These are phyloP conservation scores for Daedaleopsis nitida DNA, from an alignment of 768 basidiomycete species.

Conservation along the genomic window DNA sequence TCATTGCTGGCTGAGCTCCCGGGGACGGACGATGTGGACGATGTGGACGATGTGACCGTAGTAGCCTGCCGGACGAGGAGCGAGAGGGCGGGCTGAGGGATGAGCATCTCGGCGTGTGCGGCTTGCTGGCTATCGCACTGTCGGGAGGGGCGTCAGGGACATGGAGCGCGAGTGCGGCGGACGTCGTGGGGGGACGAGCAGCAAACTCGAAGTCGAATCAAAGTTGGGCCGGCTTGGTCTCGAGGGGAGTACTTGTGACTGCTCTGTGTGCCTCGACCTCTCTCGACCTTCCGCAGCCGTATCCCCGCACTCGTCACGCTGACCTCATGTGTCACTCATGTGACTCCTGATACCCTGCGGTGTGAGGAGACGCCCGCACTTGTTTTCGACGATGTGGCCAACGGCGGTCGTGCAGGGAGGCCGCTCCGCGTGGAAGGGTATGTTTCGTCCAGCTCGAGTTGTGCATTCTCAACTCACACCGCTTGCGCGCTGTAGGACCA, in stretches of 20 bases:
- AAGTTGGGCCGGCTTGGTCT: not conserved
- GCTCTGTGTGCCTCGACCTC: too few relatives aligned
- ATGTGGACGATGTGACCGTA: too few relatives aligned
- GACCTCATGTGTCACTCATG: constrained; percentile 8
- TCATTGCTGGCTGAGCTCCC: too few relatives aligned
- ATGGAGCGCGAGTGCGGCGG: constrained; percentile 2
- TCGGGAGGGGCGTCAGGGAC: not conserved
- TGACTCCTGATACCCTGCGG: not conserved
- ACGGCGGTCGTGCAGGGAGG: constrained; percentile 61
- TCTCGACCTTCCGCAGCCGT: constrained; percentile 1
- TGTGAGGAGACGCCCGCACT: constrained; percentile 3
- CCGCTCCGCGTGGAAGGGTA: constrained; percentile 87
- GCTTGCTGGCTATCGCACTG: not conserved
- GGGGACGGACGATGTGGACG: too few relatives aligned
- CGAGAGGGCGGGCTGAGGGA: not conserved
- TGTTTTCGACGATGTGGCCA: constrained; percentile 53
- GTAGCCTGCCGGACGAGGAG: not conserved
- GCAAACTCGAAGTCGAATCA: not conserved
- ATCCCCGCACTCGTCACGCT: constrained; percentile 8
- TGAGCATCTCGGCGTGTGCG: not conserved
- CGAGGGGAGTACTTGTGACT: too few relatives aligned
- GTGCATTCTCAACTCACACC: not conserved
- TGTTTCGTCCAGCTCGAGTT: constrained; percentile 7
- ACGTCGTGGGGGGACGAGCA: constrained; percentile 8
- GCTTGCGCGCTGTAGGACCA: constrained; percentile 58